Base-by-base conservation (phyloP, 257 asterid species). In the Gentiana macrophylla region DNA sequence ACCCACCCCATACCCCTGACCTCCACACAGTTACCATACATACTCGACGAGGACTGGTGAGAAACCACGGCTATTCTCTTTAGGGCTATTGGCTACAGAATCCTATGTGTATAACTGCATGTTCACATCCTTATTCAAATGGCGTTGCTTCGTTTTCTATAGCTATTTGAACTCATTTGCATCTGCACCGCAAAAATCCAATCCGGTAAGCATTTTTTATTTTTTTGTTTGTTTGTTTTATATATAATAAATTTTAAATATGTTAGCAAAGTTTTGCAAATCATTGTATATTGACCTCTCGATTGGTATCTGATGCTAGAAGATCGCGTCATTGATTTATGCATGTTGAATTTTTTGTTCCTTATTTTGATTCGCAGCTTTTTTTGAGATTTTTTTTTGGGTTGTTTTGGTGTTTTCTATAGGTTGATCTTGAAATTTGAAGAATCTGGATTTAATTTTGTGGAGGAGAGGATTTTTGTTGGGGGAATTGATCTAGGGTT, bases 401-500 rank as follows among this genome's bases (percentile, higher is more conserved):
- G 12, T 33, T 8, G 3, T 62, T 50, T 65, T 52, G 43, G 44
- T 35, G 10, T 1, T 64, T 59, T 45, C 50, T 8, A 38, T 55
- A 52, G 63, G 65, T 65, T 57, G 24, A 55, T 11, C 59, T 49
- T 33, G 24, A 36, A 48, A 11, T 63, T 49, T 35, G 32, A 36
- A 48, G 57, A 34, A 12, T 45, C 37, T 67, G 59, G 35, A 44
- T 69, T 53, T 49, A 55, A 47, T 44, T 8, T 49, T 32, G 4
- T 37, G 50, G 64, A n/a, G 44, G 47, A 33, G 51, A 38, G 6
- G 12, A 37, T 3, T 32, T 43, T 35, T 37, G 53, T 37, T 62
- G 72, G 50, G 50, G 69, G 62, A 58, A 64, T 61, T 64, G 65
- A 59, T 53, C 52, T 60, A 58, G 63, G 64, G 50, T 73, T 64